Evolutionary conservation across 2,329 filamentous ascomycete genomes (phyloP).

Genomic region (Exophiala oligosperma): DNA sequence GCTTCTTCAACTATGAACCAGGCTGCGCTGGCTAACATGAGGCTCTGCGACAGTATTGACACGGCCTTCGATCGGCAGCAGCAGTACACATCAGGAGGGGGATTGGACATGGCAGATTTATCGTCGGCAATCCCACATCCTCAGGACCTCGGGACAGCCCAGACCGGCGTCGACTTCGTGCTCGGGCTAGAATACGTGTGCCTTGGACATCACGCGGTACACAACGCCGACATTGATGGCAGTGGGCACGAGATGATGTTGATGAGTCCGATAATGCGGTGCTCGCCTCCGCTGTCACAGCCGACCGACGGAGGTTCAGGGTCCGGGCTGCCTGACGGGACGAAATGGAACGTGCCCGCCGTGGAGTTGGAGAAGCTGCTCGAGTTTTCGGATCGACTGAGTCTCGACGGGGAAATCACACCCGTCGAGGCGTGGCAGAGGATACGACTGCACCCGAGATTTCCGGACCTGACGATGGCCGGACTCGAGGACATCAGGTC

Average conservation of each 20-base stretch:
- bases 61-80: background rate
- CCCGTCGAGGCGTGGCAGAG: conserved; percentile 42
- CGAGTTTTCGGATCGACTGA: conserved; percentile 28
- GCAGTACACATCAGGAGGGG: too few relatives aligned
- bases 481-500: conserved; percentile 32
- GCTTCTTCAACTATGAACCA: too few relatives aligned
- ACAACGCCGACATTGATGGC: conserved; percentile 18
- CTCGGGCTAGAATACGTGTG: conserved; percentile 34
- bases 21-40: conserved; percentile 3
- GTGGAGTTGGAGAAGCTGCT: conserved; percentile 32
- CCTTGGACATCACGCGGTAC: conserved; percentile 27
- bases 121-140: conserved; percentile 25
- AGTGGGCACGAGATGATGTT: conserved; percentile 33
- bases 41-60: conserved; percentile 9
- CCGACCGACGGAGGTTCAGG: background rate
- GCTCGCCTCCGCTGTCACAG: conserved; percentile 21
- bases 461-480: conserved; percentile 33
- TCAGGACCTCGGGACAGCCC: conserved; percentile 31
- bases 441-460: conserved; percentile 36
- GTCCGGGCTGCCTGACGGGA: conserved; percentile 17
- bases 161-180: conserved; percentile 36
- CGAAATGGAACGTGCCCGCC: conserved; percentile 31
- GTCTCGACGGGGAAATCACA: conserved; percentile 38
- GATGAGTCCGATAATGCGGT: conserved; percentile 31
- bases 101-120: background rate